Conservation (phyloP, 129 eudicot genomes). For the Flaveria trinervia region DNA sequence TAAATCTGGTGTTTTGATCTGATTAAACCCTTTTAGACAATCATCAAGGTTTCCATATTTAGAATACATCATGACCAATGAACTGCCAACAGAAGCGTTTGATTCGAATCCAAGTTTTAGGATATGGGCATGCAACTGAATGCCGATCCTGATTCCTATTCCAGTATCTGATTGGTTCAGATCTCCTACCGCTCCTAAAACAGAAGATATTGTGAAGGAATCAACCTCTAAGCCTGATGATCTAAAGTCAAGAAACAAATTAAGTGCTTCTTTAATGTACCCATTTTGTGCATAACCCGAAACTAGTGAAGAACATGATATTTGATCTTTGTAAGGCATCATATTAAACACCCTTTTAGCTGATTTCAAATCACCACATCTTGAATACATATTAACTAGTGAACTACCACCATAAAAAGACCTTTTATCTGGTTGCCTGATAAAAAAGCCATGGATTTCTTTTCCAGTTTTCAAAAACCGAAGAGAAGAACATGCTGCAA, state of each 20-base stretch:
- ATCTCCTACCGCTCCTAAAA: constrained; percentile 52
- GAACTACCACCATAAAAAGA: constrained; percentile 44
- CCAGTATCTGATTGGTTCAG: constrained; percentile 33
- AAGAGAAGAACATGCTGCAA: constrained; percentile 59
- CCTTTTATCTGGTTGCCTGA: constrained; percentile 38
- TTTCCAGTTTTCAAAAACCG: constrained; percentile 50
- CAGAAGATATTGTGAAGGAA: constrained; percentile 66
- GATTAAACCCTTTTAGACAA: constrained; percentile 53
- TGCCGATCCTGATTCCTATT: constrained; percentile 35
- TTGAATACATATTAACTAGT: constrained; percentile 79
- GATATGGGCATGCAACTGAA: constrained; percentile 49
- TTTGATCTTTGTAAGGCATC: constrained; percentile 53
- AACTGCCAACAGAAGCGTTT: constrained; percentile 57
- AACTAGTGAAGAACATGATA: constrained; percentile 64
- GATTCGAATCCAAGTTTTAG: constrained; percentile 68
- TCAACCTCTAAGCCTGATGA: constrained; percentile 43
- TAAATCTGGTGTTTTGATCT: constrained; percentile 57
- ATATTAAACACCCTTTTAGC: constrained; percentile 51
- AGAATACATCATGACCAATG: constrained; percentile 76
- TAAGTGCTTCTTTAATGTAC: constrained; percentile 51
- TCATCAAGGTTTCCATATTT: constrained; percentile 59
- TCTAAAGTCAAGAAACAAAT: constrained; percentile 53
- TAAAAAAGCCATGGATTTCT: constrained; percentile 65
- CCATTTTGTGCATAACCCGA: constrained; percentile 76
- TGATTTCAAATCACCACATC: constrained; percentile 55